Percentiles rank a stretch among this genome's conserved stretches.
These are phyloP conservation scores for Lyophyllum atratum DNA, from an alignment of 768 basidiomycete genomes.

Conservation along the genomic window DNA sequence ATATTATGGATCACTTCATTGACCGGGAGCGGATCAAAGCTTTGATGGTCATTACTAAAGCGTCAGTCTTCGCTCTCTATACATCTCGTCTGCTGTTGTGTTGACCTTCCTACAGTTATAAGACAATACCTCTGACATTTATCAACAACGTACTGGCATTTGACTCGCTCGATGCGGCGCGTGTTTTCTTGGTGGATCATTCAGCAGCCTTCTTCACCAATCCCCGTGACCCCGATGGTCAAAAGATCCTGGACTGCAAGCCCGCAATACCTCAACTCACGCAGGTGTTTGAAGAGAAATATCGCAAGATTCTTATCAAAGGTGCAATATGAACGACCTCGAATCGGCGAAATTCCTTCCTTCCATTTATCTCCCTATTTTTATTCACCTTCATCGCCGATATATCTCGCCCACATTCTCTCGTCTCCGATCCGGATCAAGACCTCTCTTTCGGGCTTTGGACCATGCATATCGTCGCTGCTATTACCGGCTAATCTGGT, in stretches of 20 bases:
- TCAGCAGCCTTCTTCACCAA: constrained; percentile 67
- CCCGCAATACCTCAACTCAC: constrained; percentile 55
- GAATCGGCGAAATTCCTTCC: constrained; percentile 7
- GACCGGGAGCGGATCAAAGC: constrained; percentile 87
- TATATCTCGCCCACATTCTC: constrained; percentile 6
- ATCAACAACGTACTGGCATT: constrained; percentile 85
- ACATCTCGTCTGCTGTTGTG: background rate
- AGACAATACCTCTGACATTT: constrained; percentile 73
- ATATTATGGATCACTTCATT: constrained; percentile 99
- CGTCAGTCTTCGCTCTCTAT: constrained; percentile 55
- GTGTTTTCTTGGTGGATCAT: constrained; percentile 72
- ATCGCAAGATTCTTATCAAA: constrained; percentile 86
- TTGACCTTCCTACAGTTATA: constrained; percentile 61
- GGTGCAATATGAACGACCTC: constrained; percentile 73
- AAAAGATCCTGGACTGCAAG: constrained; percentile 76
- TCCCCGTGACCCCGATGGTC: constrained; percentile 57
- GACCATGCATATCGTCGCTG: constrained; percentile 2
- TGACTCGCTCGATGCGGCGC: constrained; percentile 61
- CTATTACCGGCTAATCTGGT: constrained; percentile 8
- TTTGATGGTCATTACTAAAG: constrained; percentile 87
- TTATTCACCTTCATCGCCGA: constrained; percentile 20
- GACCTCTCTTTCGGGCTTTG: background rate
- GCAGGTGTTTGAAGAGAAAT: constrained; percentile 75
- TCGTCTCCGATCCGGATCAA: constrained; percentile 7
- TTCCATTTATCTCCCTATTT: constrained; percentile 20